A percentile compares a stretch with the other conserved stretches of the same genome.
Evolutionary conservation across 495 filamentous ascomycete species (phyloP).

Genomic region (Evansstolkia leycettana): DNA sequence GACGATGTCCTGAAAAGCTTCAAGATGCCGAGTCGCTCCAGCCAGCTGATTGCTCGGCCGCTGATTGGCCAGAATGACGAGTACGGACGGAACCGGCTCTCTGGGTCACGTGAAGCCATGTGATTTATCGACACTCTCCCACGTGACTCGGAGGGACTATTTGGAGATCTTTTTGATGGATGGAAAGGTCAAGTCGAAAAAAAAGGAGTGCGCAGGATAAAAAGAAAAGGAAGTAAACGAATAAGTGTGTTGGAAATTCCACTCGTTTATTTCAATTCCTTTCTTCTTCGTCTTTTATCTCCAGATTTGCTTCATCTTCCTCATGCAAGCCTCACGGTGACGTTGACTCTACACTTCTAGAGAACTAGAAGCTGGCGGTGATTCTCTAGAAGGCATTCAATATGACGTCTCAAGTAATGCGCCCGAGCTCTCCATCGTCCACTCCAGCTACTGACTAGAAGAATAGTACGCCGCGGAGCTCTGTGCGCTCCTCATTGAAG

Average conservation of each 20-base stretch:
- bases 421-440: constrained; percentile 5
- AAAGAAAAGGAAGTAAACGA: not conserved
- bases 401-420: constrained; percentile 45
- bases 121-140: constrained; percentile 9
- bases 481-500: constrained; percentile 75
- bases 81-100: constrained; percentile 35
- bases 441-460: constrained; percentile 27
- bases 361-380: constrained; percentile 46
- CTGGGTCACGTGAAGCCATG: constrained; percentile 23
- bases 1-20: constrained; percentile 36
- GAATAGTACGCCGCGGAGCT: constrained; percentile 58
- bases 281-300: not conserved
- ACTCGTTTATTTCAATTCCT: not conserved
- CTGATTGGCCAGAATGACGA: constrained; percentile 30
- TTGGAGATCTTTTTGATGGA: not conserved
- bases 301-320: constrained; percentile 4
- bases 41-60: constrained; percentile 27
- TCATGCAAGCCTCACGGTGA: constrained; percentile 47
- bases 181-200: not conserved
- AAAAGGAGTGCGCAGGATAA: no score
- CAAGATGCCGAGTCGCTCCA: constrained; percentile 26
- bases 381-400: constrained; percentile 51
- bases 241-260: no score
- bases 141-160: no score
- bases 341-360: constrained; percentile 49